Base-by-base conservation (phyloP, 2,329 filamentous ascomycete species). In the Eutypa lata region DNA sequence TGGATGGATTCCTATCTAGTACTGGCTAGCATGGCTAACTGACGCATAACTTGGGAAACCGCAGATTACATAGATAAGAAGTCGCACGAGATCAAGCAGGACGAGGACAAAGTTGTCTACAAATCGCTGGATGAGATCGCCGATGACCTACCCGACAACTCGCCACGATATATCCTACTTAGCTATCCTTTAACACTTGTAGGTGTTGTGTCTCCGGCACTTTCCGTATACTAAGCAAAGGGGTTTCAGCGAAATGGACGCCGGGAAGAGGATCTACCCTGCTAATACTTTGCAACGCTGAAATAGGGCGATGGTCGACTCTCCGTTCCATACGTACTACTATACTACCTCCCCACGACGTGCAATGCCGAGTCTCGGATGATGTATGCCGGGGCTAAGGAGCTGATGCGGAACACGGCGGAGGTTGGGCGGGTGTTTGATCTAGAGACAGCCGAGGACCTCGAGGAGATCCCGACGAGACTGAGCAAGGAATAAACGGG, bases 331-430 rank as follows among this genome's bases (percentile, higher is more conserved):
- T 99, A 99, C 70, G 91, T 97, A 46, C 83, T 97, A 69, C 76
- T 99, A 21, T 97, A 96, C 77, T 97, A 96, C 75, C 84, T 97
- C 21, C 94, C 94, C 7, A 88, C 87, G 49, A 97, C 93, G 47
- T 94, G 90, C 75, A 97, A 96, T 70, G 84, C 81, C 61, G 89
- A 92, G 67, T 77, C 89, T 67, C 85, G 90, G 61, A 97, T 97
- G 94, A 77, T 94, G 68, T 99, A 97, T 70, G 94, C 94, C 28
- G 89, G 92, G 38, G 94, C 94, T 43, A 96, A 97, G 73, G 94
- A 99, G 75, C 74, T 97, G 70, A 91, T 97, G 88, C 85, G 92
- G 59, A 96, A 90, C 67, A 95, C 90, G 51, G 90, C 90, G 54
- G 91, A 97, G 75, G 92, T 91, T n/a, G 87, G 88, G 50, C 84